Conservation (phyloP, 768 basidiomycete genomes). For the Tulasnella calospora region DNA sequence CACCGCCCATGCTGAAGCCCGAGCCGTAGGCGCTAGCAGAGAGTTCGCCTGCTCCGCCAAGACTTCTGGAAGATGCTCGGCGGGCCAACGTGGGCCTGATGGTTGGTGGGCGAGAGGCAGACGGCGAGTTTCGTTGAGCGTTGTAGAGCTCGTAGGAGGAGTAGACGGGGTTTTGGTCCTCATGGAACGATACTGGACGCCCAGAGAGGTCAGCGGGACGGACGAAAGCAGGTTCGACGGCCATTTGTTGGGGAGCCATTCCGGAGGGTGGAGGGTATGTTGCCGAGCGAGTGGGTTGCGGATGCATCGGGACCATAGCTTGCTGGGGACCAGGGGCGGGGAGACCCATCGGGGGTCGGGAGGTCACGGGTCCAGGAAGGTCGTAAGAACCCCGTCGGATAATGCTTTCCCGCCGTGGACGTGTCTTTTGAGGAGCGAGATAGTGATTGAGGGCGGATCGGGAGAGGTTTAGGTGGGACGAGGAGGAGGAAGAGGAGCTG, state of each 20-base stretch:
- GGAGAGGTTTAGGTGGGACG: conserved; percentile 20
- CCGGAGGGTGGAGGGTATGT: background rate
- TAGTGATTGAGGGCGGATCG: conserved; percentile 24
- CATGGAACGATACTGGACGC: conserved; percentile 14
- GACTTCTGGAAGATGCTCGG: conserved; percentile 6
- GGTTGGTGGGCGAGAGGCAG: conserved; percentile 5
- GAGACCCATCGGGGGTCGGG: conserved; percentile 2
- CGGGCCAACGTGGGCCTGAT: background rate
- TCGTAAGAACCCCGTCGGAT: conserved; percentile 1
- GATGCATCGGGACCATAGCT: background rate
- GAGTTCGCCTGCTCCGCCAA: background rate
- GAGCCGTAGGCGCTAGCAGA: conserved; percentile 19
- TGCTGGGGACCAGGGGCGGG: conserved; percentile 14
- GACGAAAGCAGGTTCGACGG: conserved; percentile 19
- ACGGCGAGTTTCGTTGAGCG: conserved; percentile 5
- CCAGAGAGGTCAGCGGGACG: conserved; percentile 1
- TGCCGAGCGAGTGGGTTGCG: conserved; percentile 16
- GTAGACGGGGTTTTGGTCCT: conserved; percentile 17
- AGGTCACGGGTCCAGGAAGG: conserved; percentile 1
- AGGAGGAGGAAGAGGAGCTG: conserved; percentile 21
- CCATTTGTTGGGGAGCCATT: background rate
- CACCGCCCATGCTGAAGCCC: conserved; percentile 19
- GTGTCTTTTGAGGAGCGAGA: conserved; percentile 5
- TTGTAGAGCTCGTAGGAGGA: conserved; percentile 25
- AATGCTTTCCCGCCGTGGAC: background rate